Conservation (phyloP, 768 basidiomycete genomes). For the Coprinopsis strossmayeri region DNA sequence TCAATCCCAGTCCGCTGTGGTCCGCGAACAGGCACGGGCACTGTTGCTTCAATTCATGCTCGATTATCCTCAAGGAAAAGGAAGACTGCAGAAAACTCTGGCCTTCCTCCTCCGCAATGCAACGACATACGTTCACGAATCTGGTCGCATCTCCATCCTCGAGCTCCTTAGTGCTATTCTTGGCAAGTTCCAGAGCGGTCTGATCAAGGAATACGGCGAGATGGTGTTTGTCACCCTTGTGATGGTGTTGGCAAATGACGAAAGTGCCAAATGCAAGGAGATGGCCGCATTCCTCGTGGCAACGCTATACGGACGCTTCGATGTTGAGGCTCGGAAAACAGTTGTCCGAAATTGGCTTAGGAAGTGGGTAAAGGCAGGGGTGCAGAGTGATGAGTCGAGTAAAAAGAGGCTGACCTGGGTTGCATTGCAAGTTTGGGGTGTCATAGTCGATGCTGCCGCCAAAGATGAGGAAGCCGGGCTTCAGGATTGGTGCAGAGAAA, state of each 20-base stretch:
- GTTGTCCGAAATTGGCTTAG: slow-evolving; percentile 66
- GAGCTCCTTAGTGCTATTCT: slow-evolving; percentile 84
- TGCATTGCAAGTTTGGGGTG: slow-evolving; percentile 75
- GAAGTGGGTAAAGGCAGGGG: slow-evolving; percentile 65
- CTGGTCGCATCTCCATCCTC: slow-evolving; percentile 89
- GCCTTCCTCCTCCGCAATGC: slow-evolving; percentile 89
- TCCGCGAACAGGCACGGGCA: slow-evolving; percentile 87
- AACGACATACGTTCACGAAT: slow-evolving; percentile 76
- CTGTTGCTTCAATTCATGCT: slow-evolving; percentile 90
- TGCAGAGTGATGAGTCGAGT: slow-evolving; percentile 35
- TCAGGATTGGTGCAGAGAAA: slow-evolving; percentile 48
- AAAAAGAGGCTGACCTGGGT: slow-evolving; percentile 48
- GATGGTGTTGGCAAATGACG: slow-evolving; percentile 92
- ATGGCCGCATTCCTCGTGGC: slow-evolving; percentile 84
- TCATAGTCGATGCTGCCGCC: slow-evolving; percentile 67
- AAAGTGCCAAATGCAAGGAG: slow-evolving; percentile 81
- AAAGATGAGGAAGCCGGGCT: slow-evolving; percentile 39
- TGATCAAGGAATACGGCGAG: slow-evolving; percentile 78
- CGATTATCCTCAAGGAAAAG: slow-evolving; percentile 95
- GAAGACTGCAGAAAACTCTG: slow-evolving; percentile 82
- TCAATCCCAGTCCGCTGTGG: slow-evolving; percentile 83
- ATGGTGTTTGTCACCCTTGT: slow-evolving; percentile 88
- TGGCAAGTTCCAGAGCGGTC: slow-evolving; percentile 69
- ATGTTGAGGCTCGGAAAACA: slow-evolving; percentile 43
- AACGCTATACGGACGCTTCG: slow-evolving; percentile 62